These are phyloP conservation scores for Hygrocybe punicea DNA, from an alignment of 768 basidiomycete species.

Conservation along the genomic window DNA sequence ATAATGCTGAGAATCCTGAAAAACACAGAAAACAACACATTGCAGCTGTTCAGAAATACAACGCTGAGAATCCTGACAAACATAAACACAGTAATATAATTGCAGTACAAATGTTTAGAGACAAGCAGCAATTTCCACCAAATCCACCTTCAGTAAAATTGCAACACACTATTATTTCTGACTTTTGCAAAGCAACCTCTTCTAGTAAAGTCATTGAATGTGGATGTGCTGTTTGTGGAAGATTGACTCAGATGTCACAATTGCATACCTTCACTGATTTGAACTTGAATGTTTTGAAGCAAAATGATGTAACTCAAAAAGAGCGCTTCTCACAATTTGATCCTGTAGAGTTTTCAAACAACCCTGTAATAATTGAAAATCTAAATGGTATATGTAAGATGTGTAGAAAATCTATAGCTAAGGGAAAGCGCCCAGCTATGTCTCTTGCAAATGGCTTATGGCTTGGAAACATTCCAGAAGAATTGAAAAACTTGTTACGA, in stretches of 20 bases:
- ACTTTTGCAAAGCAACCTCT: constrained; percentile 1
- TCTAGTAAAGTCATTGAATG: background rate
- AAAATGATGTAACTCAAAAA: background rate
- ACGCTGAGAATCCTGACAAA: background rate
- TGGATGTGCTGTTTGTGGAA: constrained; percentile 3
- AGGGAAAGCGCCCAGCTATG: constrained; percentile 10
- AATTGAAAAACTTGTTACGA: constrained; percentile 20
- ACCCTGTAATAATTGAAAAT: background rate
- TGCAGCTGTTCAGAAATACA: background rate
- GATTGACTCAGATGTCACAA: background rate
- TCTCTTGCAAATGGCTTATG: constrained; percentile 32
- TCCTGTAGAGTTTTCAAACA: background rate
- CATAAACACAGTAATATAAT: background rate
- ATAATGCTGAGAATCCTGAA: background rate
- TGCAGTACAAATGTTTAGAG: background rate
- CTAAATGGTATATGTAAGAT: constrained; percentile 2
- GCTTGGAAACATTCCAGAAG: constrained; percentile 28
- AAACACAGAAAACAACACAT: background rate
- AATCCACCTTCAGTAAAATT: background rate
- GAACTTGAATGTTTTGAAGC: background rate
- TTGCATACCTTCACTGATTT: background rate
- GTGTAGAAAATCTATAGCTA: constrained; percentile 5
- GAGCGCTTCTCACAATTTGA: background rate
- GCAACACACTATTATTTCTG: background rate
- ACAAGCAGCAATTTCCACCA: background rate